A percentile compares a stretch with the other conserved stretches of the same genome.
Evolutionary conservation across 345 rosid genomes (phyloP).

Genomic region (Clausena lansium): DNA sequence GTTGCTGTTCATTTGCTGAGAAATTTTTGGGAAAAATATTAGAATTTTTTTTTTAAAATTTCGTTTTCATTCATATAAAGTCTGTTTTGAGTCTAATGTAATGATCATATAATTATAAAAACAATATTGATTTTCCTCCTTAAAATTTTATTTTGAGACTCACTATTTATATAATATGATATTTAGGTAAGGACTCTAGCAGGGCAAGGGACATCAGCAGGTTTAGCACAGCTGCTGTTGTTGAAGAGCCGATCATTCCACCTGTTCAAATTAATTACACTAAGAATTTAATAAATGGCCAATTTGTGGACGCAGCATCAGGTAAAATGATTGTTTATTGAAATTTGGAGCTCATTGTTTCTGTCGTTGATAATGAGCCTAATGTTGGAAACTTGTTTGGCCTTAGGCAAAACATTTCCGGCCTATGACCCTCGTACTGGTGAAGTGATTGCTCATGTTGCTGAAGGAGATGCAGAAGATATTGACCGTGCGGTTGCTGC

Average conservation of each 20-base stretch:
- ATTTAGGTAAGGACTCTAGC: constrained; percentile 38
- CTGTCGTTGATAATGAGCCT: background rate
- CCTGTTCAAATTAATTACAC: constrained; percentile 61
- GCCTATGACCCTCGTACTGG: constrained; percentile 66
- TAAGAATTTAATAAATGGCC: constrained; percentile 76
- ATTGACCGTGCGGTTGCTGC: constrained; percentile 61
- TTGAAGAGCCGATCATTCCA: constrained; percentile 64
- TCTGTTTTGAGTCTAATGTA: background rate
- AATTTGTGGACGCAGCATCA: constrained; percentile 84
- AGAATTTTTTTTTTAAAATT: background rate
- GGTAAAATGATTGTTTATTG: constrained; percentile 35
- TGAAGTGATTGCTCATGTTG: constrained; percentile 65
- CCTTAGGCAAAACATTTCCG: constrained; percentile 61
- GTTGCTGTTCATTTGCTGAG: background rate
- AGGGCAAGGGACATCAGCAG: constrained; percentile 36
- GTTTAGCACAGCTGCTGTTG: constrained; percentile 60
- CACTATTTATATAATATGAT: background rate
- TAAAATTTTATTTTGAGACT: background rate
- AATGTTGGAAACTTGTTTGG: constrained; percentile 8
- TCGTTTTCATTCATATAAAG: background rate
- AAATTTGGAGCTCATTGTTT: background rate
- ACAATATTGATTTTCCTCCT: background rate
- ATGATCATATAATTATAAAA: background rate
- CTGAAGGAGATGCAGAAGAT: constrained; percentile 72
- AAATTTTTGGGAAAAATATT: background rate